Base-by-base conservation (phyloP, 2,329 filamentous ascomycete genomes). In the Cytospora chrysosperma region DNA sequence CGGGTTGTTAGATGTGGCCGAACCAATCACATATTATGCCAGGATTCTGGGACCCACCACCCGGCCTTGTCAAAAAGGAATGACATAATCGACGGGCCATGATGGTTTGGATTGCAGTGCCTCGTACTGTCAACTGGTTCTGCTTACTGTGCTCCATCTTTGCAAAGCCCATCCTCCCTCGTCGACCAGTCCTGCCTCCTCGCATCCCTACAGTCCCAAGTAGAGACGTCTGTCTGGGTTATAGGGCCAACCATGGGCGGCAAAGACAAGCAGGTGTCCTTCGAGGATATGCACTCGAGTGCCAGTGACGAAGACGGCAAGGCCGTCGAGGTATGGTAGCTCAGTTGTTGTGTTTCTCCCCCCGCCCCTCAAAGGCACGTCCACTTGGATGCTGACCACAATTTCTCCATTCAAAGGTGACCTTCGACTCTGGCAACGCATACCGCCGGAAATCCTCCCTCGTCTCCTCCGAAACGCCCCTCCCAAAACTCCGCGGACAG, bases 371-470 rank as follows among this genome's bases (percentile, higher is more conserved):
- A 59, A 50, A 34, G 24, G 9, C 17, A 28, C 21, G 21, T 47
- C n/a, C 61, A 12, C 15, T n/a, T n/a, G 28, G 9, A 37, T 19
- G 50, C 63, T 50, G 21, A 40, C 49, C 47, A 52, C 4, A 49
- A 8, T 28, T 53, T 57, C 19, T 13, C 2, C 43, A 13, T 10
- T 19, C 53, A 24, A 47, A 86, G 85, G 86, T 89, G 56, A 81
- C 85, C 26, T 89, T 90, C 70, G 86, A 89, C 66, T 76, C 83
- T 1, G 75, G 80, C 47, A 88, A 84, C 67, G 80, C 81, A 0
- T 86, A 88, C 69, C 83, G 87, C 26, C 82, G 87, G 64, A 90
- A 89, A 76, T 88, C 85, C 70, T 89, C 87, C 15, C 79, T 90
- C 56, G 83, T 88, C 15, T 72, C 79, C 5, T 76, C 77, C 56